Evolutionary conservation across 768 basidiomycete species (phyloP).

Genomic region (Tricholoma flavovirens): DNA sequence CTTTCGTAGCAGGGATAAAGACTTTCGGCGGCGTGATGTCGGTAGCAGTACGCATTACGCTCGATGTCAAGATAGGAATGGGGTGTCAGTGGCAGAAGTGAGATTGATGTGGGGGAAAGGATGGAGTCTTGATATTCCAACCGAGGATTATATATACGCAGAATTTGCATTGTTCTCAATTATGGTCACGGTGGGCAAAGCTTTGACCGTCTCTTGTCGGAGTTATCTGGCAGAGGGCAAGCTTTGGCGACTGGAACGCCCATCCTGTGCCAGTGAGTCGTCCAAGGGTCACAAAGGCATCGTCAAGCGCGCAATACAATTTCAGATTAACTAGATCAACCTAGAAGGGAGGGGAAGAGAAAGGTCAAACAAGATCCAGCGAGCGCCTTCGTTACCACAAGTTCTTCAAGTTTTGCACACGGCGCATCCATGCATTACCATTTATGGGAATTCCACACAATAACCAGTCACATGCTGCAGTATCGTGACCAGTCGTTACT

Average conservation of each 20-base stretch:
- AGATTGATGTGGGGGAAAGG: neutral
- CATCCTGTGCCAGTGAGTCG: neutral
- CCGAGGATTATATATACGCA: neutral
- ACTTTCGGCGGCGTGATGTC: neutral
- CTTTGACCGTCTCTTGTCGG: conserved; percentile 3
- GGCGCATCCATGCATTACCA: neutral
- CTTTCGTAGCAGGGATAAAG: neutral
- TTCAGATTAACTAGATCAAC: neutral
- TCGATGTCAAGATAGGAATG: neutral
- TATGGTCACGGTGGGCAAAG: neutral
- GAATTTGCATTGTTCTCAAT: conserved; percentile 3
- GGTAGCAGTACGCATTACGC: neutral
- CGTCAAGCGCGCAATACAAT: neutral
- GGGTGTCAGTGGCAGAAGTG: neutral
- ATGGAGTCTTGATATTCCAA: neutral
- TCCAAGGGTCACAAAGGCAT: neutral
- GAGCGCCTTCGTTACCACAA: neutral
- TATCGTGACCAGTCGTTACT: too few relatives aligned
- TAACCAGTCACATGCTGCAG: neutral
- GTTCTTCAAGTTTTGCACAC: neutral
- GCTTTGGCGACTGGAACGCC: neutral
- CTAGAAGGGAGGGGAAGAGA: neutral
- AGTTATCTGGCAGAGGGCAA: neutral
- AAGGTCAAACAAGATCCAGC: neutral
- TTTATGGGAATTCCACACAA: neutral